Evolutionary conservation across 371 early-diverging fungal genomes (phyloP).

Genomic region (Mucor sp.): DNA sequence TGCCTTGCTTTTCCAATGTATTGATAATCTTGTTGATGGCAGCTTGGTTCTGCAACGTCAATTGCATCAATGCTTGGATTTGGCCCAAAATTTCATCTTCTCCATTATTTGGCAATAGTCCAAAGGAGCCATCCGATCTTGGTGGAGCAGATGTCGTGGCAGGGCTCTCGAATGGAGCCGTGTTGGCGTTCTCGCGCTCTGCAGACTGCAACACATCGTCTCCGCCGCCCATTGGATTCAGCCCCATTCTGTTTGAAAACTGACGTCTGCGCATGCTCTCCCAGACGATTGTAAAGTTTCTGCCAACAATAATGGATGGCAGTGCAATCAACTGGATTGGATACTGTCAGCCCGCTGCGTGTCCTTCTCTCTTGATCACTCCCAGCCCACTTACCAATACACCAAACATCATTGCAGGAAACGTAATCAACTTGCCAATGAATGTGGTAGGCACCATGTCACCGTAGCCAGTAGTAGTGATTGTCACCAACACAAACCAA

Average conservation of each 20-base stretch:
- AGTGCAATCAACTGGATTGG: slow-evolving; percentile 69
- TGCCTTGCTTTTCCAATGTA: slow-evolving; percentile 44
- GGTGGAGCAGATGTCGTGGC: neutral
- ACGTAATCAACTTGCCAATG: slow-evolving; percentile 81
- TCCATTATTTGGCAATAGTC: slow-evolving; percentile 12
- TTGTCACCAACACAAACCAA: slow-evolving; percentile 83
- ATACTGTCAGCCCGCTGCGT: neutral
- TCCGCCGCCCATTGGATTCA: slow-evolving; percentile 6
- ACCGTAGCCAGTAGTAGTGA: slow-evolving; percentile 88
- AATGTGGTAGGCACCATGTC: slow-evolving; percentile 87
- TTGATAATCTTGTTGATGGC: slow-evolving; percentile 52
- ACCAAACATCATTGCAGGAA: slow-evolving; percentile 86
- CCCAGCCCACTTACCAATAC: slow-evolving; percentile 54
- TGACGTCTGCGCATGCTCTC: slow-evolving; percentile 66
- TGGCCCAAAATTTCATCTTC: slow-evolving; percentile 50
- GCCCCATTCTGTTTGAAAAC: slow-evolving; percentile 5
- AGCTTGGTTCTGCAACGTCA: slow-evolving; percentile 58
- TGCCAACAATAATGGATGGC: slow-evolving; percentile 87
- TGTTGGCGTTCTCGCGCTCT: slow-evolving; percentile 7
- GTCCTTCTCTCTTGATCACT: too few relatives aligned
- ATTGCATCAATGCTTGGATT: slow-evolving; percentile 46
- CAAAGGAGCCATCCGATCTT: slow-evolving; percentile 10
- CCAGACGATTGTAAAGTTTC: slow-evolving; percentile 88
- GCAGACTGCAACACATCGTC: neutral
- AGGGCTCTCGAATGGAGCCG: slow-evolving; percentile 1